Conservation (phyloP, 805 yeast species). For the Jamesozyma piceae region DNA sequence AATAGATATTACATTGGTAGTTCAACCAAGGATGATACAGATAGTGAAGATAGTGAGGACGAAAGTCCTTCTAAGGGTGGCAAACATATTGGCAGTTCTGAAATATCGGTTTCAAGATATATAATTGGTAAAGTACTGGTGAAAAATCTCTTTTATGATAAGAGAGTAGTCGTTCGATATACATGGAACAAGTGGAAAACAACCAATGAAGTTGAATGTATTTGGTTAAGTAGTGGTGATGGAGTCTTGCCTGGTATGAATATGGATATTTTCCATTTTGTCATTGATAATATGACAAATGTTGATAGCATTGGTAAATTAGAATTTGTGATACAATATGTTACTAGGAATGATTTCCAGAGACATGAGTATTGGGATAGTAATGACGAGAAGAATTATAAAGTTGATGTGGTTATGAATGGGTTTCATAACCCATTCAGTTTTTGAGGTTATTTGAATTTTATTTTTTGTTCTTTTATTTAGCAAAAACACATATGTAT, state of each 20-base stretch:
- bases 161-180: slow-evolving; percentile 61
- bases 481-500: neutral
- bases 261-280: slow-evolving; percentile 27
- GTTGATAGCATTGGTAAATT: slow-evolving; percentile 11
- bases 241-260: slow-evolving; percentile 23
- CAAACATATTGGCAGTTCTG: neutral
- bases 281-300: slow-evolving; percentile 18
- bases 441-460: neutral
- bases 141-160: slow-evolving; percentile 60
- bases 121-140: slow-evolving; percentile 73
- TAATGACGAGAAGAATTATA: slow-evolving; percentile 24
- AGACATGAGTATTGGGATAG: slow-evolving; percentile 28
- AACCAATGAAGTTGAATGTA: slow-evolving; percentile 28
- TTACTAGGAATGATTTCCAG: slow-evolving; percentile 15
- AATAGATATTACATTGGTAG: slow-evolving; percentile 4
- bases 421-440: slow-evolving; percentile 23
- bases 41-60: neutral
- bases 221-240: slow-evolving; percentile 25
- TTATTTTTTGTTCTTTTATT: no score
- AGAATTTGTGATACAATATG: slow-evolving; percentile 26
- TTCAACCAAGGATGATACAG: neutral
- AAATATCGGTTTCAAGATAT: slow-evolving; percentile 8
- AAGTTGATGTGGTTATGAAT: slow-evolving; percentile 17
- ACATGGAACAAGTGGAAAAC: slow-evolving; percentile 76
- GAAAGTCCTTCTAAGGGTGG: no score